Percentiles rank a stretch among this genome's conserved stretches.
phyloP scores from a whole-genome alignment of 805 yeast genomes.

The Saccharomycodes ludwigii region DNA sequence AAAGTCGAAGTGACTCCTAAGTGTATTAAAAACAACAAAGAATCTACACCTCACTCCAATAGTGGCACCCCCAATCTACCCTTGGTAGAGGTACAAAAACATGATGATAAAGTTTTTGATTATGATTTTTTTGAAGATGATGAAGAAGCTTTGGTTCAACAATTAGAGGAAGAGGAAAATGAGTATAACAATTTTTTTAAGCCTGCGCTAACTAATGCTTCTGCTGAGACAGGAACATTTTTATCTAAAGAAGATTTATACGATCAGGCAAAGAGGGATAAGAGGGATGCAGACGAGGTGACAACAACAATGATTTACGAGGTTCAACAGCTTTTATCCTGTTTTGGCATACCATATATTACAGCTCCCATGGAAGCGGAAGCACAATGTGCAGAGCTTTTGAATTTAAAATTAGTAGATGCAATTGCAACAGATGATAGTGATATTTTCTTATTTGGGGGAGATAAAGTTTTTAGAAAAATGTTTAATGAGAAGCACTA shows the following conservation, averaged over 20 bases:
- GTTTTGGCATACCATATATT: constrained; percentile 89
- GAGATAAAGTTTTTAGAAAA: constrained; percentile 70
- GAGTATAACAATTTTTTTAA: constrained; percentile 57
- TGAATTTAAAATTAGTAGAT: constrained; percentile 63
- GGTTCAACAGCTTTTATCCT: constrained; percentile 73
- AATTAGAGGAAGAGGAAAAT: constrained; percentile 54
- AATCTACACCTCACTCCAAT: too few relatives aligned
- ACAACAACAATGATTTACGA: constrained; percentile 77
- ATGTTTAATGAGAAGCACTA: constrained; percentile 89
- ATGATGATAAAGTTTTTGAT: constrained; percentile 26
- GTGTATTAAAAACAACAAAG: too few relatives aligned
- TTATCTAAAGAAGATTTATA: constrained; percentile 37
- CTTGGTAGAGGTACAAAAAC: too few relatives aligned
- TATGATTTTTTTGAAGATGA: constrained; percentile 71
- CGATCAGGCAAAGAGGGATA: constrained; percentile 51
- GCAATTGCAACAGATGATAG: constrained; percentile 97
- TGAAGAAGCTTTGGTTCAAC: constrained; percentile 51
- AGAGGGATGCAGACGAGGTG: constrained; percentile 86
- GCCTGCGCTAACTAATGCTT: constrained; percentile 21
- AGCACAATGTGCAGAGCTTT: constrained; percentile 87
- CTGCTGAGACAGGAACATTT: constrained; percentile 9
- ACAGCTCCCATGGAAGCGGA: constrained; percentile 99
- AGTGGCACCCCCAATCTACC: too few relatives aligned
- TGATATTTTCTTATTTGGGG: constrained; percentile 92
- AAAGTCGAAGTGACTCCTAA: too few relatives aligned